phyloP scores from a whole-genome alignment of 306 rosid genomes.

The Urtica urens region DNA sequence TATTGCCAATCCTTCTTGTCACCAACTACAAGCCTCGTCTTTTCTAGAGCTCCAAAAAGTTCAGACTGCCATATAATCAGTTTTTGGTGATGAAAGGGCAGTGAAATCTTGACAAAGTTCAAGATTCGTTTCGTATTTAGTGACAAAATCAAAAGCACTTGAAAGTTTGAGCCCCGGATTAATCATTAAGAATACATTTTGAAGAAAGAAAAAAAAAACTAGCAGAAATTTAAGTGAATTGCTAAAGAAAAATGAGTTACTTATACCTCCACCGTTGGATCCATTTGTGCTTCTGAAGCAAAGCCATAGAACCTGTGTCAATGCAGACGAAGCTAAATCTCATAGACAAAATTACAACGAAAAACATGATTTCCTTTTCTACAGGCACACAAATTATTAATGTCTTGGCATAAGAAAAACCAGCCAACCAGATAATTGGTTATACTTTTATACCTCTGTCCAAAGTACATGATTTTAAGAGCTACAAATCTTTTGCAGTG shows the following conservation, averaged over 20 bases:
- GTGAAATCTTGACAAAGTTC: not conserved
- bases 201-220: too few species aligned
- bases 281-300: slow-evolving; percentile 88
- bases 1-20: slow-evolving; percentile 77
- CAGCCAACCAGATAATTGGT: slow-evolving; percentile 7
- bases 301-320: slow-evolving; percentile 80
- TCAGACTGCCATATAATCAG: slow-evolving; percentile 44
- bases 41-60: slow-evolving; percentile 64
- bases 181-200: too few species aligned
- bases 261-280: slow-evolving; percentile 78
- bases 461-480: slow-evolving; percentile 80
- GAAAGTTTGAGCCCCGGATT: too few species aligned
- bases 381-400: not conserved
- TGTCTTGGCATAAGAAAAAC: too few species aligned
- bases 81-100: not conserved
- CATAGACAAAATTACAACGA: not conserved
- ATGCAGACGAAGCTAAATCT: slow-evolving; percentile 1
- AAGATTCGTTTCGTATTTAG: too few species aligned
- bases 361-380: not conserved
- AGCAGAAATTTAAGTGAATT: too few species aligned
- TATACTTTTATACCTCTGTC: slow-evolving; percentile 49
- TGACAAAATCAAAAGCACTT: not conserved
- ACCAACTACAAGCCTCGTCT: slow-evolving; percentile 60
- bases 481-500: slow-evolving; percentile 74
- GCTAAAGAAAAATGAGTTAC: slow-evolving; percentile 1